phyloP scores from a whole-genome alignment of 2,329 filamentous ascomycete genomes.

The Penicillium sp. region DNA sequence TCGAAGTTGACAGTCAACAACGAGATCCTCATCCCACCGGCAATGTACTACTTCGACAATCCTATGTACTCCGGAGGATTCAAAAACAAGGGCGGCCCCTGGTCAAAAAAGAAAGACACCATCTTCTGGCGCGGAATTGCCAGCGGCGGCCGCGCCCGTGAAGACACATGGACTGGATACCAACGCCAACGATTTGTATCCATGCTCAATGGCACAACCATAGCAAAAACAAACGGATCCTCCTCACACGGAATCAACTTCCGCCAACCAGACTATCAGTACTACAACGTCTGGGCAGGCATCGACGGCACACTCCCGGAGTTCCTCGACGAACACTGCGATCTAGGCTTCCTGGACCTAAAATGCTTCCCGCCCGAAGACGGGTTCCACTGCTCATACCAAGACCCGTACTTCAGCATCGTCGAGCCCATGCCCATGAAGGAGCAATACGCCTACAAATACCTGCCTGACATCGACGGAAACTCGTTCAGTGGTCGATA shows the following conservation, averaged over 20 bases:
- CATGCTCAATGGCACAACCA: conserved; percentile 68
- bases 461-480: conserved; percentile 74
- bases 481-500: conserved; percentile 70
- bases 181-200: conserved; percentile 74
- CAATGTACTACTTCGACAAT: conserved; percentile 51
- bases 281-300: conserved; percentile 41
- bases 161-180: conserved; percentile 67
- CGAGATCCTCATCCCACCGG: conserved; percentile 52
- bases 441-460: conserved; percentile 56
- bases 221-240: conserved; percentile 50
- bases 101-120: conserved; percentile 44
- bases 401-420: conserved; percentile 41
- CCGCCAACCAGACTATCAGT: conserved; percentile 37
- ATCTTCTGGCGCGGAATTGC: conserved; percentile 52
- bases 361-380: conserved; percentile 42
- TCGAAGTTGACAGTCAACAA: conserved; percentile 54
- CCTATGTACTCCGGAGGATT: conserved; percentile 45
- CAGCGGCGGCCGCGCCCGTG: conserved; percentile 48
- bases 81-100: conserved; percentile 35
- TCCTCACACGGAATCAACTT: conserved; percentile 30
- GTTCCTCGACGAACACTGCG: conserved; percentile 41
- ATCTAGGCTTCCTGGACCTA: conserved; percentile 47
- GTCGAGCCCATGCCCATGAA: conserved; percentile 25
- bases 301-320: conserved; percentile 33
- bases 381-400: conserved; percentile 48